Evolutionary conservation across 495 filamentous ascomycete species (phyloP), one percentile per base, ranked within the genome.

Genomic region (Penicillium malachiteum): DNA sequence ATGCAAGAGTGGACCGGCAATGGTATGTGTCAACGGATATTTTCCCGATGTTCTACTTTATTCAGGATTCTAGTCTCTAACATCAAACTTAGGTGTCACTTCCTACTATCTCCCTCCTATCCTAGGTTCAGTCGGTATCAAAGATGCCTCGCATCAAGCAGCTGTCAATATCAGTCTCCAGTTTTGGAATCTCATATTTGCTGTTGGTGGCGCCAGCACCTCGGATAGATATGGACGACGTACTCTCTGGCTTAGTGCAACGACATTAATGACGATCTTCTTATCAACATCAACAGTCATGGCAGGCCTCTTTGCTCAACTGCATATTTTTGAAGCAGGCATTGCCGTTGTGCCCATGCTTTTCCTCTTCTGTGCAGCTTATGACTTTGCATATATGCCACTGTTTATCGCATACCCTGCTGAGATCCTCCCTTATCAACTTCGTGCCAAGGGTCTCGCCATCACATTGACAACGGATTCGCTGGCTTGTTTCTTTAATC

Each of bases 401-500:
- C 69, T 88, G 34, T 73, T 87, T 40, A 79, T 87, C 52, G 80
- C 85, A 18, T 87, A 87, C 55, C 78, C 81, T 0, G 74, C 85
- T 17, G 87, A 89, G 73, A 81, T 90, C 18, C 69, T 87, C 11
- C 85, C 85, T 0, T 91, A 84, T 68, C 79, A 82, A 38, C 73
- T 90, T 46, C 82, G 86, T 13, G 84, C 86, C 17, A 91, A 88
- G 74, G 85, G 87, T 21, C 81, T 89, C 71, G 84, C 87, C 71
- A 71, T 85, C 44, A 80, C 79, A 66, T 78, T 83, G 52, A 75
- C 86, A 32, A 81, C 78, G 7, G 78, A 84, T 41, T 78, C 86
- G 48, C 75, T 79, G 6, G 73, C 83, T n/a, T 74, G 85, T 18
- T 81, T 81, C 13, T 74, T 86, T 49, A 79, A 79, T 55, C 77